A percentile compares a stretch with the other conserved stretches of the same genome.
phyloP scores from a whole-genome alignment of 176 grass and related monocot genomes.

The Thinopyrum elongatum region DNA sequence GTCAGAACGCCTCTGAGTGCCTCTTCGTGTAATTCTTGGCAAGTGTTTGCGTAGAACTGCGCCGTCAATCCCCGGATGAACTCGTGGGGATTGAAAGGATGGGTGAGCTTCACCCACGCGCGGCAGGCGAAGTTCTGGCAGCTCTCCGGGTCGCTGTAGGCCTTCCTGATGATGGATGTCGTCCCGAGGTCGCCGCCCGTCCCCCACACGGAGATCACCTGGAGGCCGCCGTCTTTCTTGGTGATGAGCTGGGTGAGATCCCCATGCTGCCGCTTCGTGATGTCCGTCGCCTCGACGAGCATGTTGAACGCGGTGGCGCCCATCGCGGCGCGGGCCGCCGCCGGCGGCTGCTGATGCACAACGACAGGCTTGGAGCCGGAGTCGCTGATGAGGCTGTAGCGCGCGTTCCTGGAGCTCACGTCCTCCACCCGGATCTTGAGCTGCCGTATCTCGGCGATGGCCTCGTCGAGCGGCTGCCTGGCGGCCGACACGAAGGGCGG shows the following conservation, averaged over 20 bases:
- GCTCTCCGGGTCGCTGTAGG: fast-evolving
- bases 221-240: fast-evolving
- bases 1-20: neutral
- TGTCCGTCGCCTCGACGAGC: neutral
- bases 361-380: neutral
- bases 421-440: constrained; percentile 21
- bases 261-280: neutral
- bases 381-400: constrained; percentile 5
- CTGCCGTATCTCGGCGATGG: neutral
- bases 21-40: neutral
- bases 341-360: neutral
- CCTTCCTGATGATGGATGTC: neutral
- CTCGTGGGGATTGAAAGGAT: neutral
- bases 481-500: neutral
- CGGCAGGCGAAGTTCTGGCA: neutral
- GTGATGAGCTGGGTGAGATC: neutral
- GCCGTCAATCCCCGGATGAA: neutral
- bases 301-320: neutral
- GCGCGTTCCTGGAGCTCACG: neutral
- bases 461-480: neutral
- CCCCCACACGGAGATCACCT: constrained; percentile 26
- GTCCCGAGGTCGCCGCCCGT: neutral
- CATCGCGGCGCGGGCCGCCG: neutral
- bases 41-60: neutral
- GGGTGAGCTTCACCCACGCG: constrained; percentile 14